phyloP scores from a whole-genome alignment of 176 grass and related monocot species.

The Echinochloa phyllopogon region DNA sequence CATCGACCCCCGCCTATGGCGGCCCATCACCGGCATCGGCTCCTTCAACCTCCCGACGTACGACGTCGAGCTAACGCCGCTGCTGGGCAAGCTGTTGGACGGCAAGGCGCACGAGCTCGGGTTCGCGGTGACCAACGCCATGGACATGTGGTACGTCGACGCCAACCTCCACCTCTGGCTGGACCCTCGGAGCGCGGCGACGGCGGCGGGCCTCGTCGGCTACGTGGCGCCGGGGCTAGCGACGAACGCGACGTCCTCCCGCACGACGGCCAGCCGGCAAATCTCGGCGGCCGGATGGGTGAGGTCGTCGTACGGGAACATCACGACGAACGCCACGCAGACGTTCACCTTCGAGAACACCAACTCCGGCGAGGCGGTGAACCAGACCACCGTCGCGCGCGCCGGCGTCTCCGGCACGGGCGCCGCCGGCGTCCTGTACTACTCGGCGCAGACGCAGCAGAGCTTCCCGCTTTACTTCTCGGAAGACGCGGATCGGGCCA shows the following conservation, averaged over 20 bases:
- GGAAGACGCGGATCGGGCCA: neutral
- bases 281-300: slow-evolving; percentile 71
- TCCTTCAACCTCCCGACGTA: slow-evolving; percentile 85
- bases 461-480: slow-evolving; percentile 45
- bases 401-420: slow-evolving; percentile 42
- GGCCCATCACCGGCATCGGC: slow-evolving; percentile 80
- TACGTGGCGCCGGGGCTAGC: neutral
- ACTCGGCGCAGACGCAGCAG: slow-evolving; percentile 53
- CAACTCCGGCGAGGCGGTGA: slow-evolving; percentile 48
- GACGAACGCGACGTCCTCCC: neutral
- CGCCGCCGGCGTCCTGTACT: slow-evolving; percentile 41
- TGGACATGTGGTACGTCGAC: slow-evolving; percentile 4
- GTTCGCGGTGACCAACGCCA: slow-evolving; percentile 70
- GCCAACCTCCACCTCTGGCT: slow-evolving; percentile 21
- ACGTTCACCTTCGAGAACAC: slow-evolving; percentile 59
- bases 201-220: neutral
- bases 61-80: slow-evolving; percentile 76
- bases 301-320: slow-evolving; percentile 64
- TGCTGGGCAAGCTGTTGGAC: slow-evolving; percentile 76
- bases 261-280: slow-evolving; percentile 29
- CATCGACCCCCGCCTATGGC: slow-evolving; percentile 76
- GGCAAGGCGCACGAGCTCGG: slow-evolving; percentile 57
- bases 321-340: slow-evolving; percentile 62
- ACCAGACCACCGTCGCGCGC: slow-evolving; percentile 36
- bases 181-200: neutral